phyloP scores from a whole-genome alignment of 140 eudicot genomes.

The Stevia rebaudiana region DNA sequence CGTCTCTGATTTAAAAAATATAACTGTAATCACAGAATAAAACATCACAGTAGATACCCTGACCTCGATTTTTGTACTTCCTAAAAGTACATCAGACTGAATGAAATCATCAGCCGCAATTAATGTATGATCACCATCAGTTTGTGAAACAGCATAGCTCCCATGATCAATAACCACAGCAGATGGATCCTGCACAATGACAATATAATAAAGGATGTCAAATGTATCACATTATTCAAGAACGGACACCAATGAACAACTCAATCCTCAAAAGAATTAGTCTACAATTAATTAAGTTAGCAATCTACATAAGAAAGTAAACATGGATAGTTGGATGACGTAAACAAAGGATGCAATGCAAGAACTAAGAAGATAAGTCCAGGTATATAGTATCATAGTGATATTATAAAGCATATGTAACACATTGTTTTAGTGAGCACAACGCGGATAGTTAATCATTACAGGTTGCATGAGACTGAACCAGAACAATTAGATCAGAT shows the following conservation, averaged over 20 bases:
- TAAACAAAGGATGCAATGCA: background rate
- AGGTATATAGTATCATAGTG: background rate
- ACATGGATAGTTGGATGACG: background rate
- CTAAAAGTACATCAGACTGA: slow-evolving; percentile 64
- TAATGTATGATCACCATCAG: slow-evolving; percentile 80
- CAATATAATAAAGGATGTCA: background rate
- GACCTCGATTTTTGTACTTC: slow-evolving; percentile 72
- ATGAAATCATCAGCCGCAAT: slow-evolving; percentile 80
- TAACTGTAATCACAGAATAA: slow-evolving; percentile 1
- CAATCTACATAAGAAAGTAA: background rate
- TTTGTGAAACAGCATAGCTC: slow-evolving; percentile 67
- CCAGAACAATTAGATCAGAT: background rate
- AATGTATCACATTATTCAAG: background rate
- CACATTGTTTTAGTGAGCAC: too few relatives aligned
- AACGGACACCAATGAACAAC: background rate
- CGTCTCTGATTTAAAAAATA: background rate
- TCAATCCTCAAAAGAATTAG: background rate
- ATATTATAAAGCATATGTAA: too few relatives aligned
- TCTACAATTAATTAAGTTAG: background rate
- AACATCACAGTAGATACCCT: slow-evolving; percentile 18
- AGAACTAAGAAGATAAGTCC: background rate
- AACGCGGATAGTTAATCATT: too few relatives aligned
- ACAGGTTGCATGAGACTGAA: background rate
- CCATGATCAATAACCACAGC: slow-evolving; percentile 87
- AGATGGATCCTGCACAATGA: slow-evolving; percentile 52